Percentiles rank a stretch among this genome's conserved stretches.
Evolutionary conservation across 2,329 filamentous ascomycete species (phyloP).

Genomic region (Nakataea oryzae): DNA sequence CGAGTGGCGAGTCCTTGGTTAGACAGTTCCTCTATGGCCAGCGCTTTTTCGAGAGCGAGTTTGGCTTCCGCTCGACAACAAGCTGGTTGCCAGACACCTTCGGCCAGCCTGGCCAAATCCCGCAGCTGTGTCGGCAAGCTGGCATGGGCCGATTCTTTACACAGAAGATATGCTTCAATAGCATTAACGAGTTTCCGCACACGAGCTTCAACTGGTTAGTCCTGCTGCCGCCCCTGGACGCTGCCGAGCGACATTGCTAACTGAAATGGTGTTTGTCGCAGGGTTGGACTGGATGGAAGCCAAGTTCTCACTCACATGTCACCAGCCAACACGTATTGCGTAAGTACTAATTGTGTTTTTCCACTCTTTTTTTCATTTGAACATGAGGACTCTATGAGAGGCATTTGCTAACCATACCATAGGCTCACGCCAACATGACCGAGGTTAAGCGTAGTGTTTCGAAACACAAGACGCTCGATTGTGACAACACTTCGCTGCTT

Average conservation of each 20-base stretch:
- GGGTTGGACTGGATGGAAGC: slow-evolving; percentile 53
- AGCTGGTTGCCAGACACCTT: slow-evolving; percentile 65
- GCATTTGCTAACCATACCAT: not conserved
- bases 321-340: slow-evolving; percentile 56
- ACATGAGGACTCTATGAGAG: not conserved
- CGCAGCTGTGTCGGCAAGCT: slow-evolving; percentile 54
- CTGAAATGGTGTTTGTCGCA: not conserved
- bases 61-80: slow-evolving; percentile 51
- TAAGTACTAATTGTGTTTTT: not conserved
- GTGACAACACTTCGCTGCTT: slow-evolving; percentile 52
- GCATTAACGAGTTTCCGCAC: slow-evolving; percentile 63
- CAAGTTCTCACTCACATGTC: slow-evolving; percentile 63
- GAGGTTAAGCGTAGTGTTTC: slow-evolving; percentile 54
- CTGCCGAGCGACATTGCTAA: not conserved
- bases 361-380: not conserved
- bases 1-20: slow-evolving; percentile 55
- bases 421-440: slow-evolving; percentile 49
- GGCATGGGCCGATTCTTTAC: slow-evolving; percentile 61
- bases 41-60: slow-evolving; percentile 55
- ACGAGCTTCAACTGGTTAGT: slow-evolving; percentile 56
- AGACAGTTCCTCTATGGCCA: slow-evolving; percentile 60
- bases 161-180: slow-evolving; percentile 64
- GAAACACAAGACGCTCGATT: slow-evolving; percentile 57
- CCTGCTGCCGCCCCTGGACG: too few species aligned
- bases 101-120: slow-evolving; percentile 57